Base-by-base conservation (phyloP, 768 basidiomycete genomes). In the Mycena haematopus region DNA sequence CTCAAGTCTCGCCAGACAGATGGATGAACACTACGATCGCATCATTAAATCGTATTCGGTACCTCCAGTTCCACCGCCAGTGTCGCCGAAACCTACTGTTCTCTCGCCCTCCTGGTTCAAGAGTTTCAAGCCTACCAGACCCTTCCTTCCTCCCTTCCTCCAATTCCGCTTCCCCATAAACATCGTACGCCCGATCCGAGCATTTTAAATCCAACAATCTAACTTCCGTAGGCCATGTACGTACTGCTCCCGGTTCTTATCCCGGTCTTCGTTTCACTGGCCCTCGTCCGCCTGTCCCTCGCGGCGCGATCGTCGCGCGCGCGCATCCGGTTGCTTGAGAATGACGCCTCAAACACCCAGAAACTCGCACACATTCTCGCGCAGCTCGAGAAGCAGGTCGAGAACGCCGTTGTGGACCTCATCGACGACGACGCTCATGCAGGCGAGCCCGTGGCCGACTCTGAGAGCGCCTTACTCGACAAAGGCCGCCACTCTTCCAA, bases 81-180 rank as follows among this genome's bases (percentile, higher is more conserved):
- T 69, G 2, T 69, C 78, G 0, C 71, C 77, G 0, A 78, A 79
- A 65, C 80, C 82, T 0, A 65, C 64, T 2, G 46, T 80, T 0
- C 69, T 86, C 9, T 80, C 83, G 4, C 69, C 59, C 11, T 72
- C 71, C 21, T 87, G 86, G 83, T 77, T 85, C 67, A 75, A 75
- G 46, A 75, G 68, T 22, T 61, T 81, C 14, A 79, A 77, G 55
- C 75, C 78, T 6, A 67, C 68, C 6, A 72, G 71, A 6, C 82
- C 83, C 6, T 67, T 85, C 3, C 67, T 93, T 2, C 88, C 90
- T 0, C 88, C 91, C 1, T 71, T 73, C 38, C 76, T 90, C 0
- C 85, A 86, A 62, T 76, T 83, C 38, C 72, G 74, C 1, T 92
- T 92, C 63, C 93, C 92, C 2, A 74, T 86, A 56, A 95, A 93